Evolutionary conservation across 148 eudicot species (phyloP), one percentile per base, ranked within the genome.

Genomic region (Rhododendron ferrugineum): DNA sequence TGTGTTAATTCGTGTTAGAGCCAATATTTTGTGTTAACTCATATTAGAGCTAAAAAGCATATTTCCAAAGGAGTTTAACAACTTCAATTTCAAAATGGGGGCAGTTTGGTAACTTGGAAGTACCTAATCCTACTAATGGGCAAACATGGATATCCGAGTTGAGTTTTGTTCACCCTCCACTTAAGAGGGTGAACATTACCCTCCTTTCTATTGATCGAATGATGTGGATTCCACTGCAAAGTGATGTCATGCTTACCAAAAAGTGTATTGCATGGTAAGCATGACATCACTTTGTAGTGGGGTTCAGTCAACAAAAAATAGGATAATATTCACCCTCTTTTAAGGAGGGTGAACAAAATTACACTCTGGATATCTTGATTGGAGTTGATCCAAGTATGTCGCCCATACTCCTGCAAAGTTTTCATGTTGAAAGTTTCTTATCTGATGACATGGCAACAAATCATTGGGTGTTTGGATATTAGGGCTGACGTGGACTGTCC

Each of bases 381-480:
- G 91, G 89, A 47, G 83, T 52, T 86, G 84, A 78, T 79, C 81
- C 68, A 54, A 77, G 79, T 83, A 62, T 83, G 88, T 83, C 78
- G 85, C 89, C 91, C 89, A 82, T 82, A 76, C 89, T 87, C 90
- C 85, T 87, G 87, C 87, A 83, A 66, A 89, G 81, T 54, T 84
- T 49, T 84, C 81, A 88, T 87, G 89, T 89, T 89, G 86, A 84
- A 87, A 84, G 84, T 78, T 86, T 86, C 94, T 93, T 94, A 93
- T 93, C 96, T 86, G 84, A 32, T 91, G 94, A 92, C 91, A 34
- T 91, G 95, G 89, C 92, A 49, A 7, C 20, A 44, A 1, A 0
- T 62, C 47, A 95, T 92, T 92, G 94, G 94, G 9, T 52, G 13
- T 2, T 32, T 11, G 78, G 98, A 95, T 94, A 90, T 86, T 46